These are phyloP conservation scores for Penicillium sumatraense DNA, from an alignment of 2,329 filamentous ascomycete genomes.

Conservation along the genomic window DNA sequence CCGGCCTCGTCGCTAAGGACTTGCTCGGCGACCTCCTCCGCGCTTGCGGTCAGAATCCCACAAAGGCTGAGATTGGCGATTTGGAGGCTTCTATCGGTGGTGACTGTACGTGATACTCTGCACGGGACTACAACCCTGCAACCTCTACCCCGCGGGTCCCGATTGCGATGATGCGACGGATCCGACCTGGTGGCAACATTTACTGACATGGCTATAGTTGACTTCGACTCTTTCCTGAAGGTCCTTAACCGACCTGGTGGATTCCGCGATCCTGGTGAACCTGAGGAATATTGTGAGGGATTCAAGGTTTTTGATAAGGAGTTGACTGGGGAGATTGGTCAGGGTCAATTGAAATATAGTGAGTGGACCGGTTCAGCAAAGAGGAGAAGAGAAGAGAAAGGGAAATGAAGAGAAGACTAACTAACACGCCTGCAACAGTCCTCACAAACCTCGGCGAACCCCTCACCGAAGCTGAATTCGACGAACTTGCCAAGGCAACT, in stretches of 20 bases:
- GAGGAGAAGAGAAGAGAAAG: neutral
- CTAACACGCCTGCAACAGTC: conserved; percentile 55
- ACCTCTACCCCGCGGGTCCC: too few relatives aligned
- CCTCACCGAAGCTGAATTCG: conserved; percentile 98
- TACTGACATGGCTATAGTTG: conserved; percentile 63
- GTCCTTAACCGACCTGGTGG: conserved; percentile 96
- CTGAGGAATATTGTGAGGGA: conserved; percentile 96
- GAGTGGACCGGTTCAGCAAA: conserved; percentile 23
- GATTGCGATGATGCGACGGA: too few relatives aligned
- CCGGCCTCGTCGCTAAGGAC: conserved; percentile 84
- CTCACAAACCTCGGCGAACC: conserved; percentile 98
- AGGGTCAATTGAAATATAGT: conserved; percentile 93
- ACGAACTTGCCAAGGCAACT: conserved; percentile 97
- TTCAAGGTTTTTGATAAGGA: conserved; percentile 99
- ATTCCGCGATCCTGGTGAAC: conserved; percentile 97
- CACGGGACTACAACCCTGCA: neutral
- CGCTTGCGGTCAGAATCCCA: conserved; percentile 97
- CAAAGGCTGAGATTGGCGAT: conserved; percentile 87
- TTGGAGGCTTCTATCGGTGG: conserved; percentile 86
- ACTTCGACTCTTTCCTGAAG: conserved; percentile 96
- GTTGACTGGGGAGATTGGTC: conserved; percentile 95
- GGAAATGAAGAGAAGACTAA: conserved; percentile 8
- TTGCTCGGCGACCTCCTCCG: conserved; percentile 91
- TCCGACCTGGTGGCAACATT: neutral
- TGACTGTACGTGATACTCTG: conserved; percentile 73